A percentile compares a stretch with the other conserved stretches of the same genome.
Conservation (phyloP, 2,329 filamentous ascomycete genomes). For the Emericellopsis atlantica region DNA sequence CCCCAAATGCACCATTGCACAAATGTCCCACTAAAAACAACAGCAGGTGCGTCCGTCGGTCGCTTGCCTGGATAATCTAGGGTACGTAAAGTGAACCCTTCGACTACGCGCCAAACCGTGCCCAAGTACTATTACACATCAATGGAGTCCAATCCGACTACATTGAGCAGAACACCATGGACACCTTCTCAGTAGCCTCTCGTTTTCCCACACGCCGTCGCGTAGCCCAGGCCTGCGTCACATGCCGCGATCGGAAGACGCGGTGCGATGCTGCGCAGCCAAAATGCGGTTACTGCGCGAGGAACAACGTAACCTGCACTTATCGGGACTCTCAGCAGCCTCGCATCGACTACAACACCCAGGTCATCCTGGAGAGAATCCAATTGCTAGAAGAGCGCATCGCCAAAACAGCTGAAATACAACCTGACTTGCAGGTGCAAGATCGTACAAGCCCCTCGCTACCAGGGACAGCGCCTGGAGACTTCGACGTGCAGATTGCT, state of each 20-base stretch:
- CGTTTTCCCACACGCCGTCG: slow-evolving; percentile 6
- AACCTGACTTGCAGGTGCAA: background rate
- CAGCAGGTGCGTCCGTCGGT: too few species aligned
- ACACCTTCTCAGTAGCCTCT: background rate
- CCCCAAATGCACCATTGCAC: too few species aligned
- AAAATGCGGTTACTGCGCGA: slow-evolving; percentile 12
- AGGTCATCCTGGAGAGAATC: slow-evolving; percentile 13
- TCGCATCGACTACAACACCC: slow-evolving; percentile 14
- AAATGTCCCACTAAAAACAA: too few species aligned
- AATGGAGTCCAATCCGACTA: too few species aligned
- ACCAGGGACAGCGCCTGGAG: background rate
- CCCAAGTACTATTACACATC: too few species aligned
- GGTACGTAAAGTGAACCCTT: too few species aligned
- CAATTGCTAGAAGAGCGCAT: slow-evolving; percentile 13
- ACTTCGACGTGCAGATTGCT: slow-evolving; percentile 6
- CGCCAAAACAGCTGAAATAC: too few species aligned
- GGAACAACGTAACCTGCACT: slow-evolving; percentile 14
- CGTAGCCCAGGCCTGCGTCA: slow-evolving; percentile 13
- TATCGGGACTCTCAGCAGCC: slow-evolving; percentile 15
- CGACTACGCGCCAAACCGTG: too few species aligned
- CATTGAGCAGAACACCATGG: too few species aligned
- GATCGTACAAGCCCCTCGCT: background rate
- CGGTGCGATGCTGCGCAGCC: slow-evolving; percentile 16
- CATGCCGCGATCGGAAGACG: slow-evolving; percentile 16
- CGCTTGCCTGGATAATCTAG: too few species aligned